A percentile compares a stretch with the other conserved stretches of the same genome.
Conservation (phyloP, 2,329 filamentous ascomycete species). For the Biscogniauxia mediterranea region DNA sequence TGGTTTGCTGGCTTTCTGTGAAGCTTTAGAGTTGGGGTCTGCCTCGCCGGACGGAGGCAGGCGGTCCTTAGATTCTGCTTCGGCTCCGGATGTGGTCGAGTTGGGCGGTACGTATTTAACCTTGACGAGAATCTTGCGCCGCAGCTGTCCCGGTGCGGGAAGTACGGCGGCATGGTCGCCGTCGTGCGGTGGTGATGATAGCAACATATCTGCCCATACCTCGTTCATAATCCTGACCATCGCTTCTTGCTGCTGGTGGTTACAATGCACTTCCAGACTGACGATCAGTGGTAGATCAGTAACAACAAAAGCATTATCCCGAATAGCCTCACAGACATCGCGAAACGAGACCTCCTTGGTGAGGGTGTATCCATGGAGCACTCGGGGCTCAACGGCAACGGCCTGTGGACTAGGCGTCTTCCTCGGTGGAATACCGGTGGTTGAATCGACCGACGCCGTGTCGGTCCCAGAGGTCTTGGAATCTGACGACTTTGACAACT, state of each 20-base stretch:
- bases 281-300: slow-evolving; percentile 86
- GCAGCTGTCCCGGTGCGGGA: slow-evolving; percentile 67
- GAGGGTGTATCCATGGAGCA: slow-evolving; percentile 85
- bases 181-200: slow-evolving; percentile 49
- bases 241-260: slow-evolving; percentile 73
- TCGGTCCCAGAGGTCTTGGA: slow-evolving; percentile 4
- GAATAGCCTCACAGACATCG: slow-evolving; percentile 77
- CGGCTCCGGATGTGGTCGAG: slow-evolving; percentile 28
- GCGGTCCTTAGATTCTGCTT: slow-evolving; percentile 21
- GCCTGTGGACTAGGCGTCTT: slow-evolving; percentile 28
- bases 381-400: slow-evolving; percentile 63
- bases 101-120: slow-evolving; percentile 64
- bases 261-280: slow-evolving; percentile 88
- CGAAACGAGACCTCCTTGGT: slow-evolving; percentile 88
- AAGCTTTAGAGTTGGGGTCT: slow-evolving; percentile 34
- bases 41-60: slow-evolving; percentile 34
- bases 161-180: slow-evolving; percentile 46
- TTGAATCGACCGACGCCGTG: background rate
- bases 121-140: slow-evolving; percentile 79
- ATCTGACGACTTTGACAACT: slow-evolving; percentile 1
- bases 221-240: slow-evolving; percentile 94
- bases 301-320: slow-evolving; percentile 71
- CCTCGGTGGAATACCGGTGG: slow-evolving; percentile 13
- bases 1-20: slow-evolving; percentile 44
- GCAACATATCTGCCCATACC: slow-evolving; percentile 71